Conservation (phyloP, 225 moss, liverwort and hornwort species). For the Neckera pumila region DNA sequence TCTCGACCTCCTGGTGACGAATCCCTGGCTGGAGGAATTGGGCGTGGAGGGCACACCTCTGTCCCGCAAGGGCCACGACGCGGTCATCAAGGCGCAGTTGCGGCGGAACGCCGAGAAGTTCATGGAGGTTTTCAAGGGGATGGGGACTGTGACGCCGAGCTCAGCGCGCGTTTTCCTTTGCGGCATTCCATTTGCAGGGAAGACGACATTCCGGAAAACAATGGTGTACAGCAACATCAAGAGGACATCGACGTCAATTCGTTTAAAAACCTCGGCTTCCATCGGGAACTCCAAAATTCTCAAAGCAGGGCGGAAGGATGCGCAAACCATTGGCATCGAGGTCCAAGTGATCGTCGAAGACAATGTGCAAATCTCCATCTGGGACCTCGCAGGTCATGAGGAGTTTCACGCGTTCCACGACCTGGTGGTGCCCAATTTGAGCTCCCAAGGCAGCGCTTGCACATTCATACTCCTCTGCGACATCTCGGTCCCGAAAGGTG, state of each 20-base stretch:
- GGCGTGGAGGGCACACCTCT: slow-evolving; percentile 48
- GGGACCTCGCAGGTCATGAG: slow-evolving; percentile 62
- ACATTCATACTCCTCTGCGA: slow-evolving; percentile 48
- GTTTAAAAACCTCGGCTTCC: slow-evolving; percentile 28
- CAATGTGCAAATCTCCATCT: slow-evolving; percentile 51
- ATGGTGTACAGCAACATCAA: slow-evolving; percentile 58
- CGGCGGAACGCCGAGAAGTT: slow-evolving; percentile 45
- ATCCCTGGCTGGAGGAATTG: slow-evolving; percentile 48
- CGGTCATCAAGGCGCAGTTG: slow-evolving; percentile 49
- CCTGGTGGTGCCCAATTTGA: slow-evolving; percentile 47
- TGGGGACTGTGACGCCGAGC: slow-evolving; percentile 44
- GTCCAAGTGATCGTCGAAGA: slow-evolving; percentile 53
- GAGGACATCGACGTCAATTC: slow-evolving; percentile 30
- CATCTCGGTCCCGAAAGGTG: slow-evolving; percentile 29
- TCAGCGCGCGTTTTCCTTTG: slow-evolving; percentile 52
- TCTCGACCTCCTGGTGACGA: slow-evolving; percentile 39
- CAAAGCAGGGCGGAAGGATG: slow-evolving; percentile 28
- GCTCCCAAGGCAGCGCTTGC: slow-evolving; percentile 47
- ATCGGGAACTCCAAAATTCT: slow-evolving; percentile 30
- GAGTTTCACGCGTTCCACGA: slow-evolving; percentile 57
- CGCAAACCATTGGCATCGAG: slow-evolving; percentile 44
- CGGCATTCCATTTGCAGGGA: slow-evolving; percentile 55
- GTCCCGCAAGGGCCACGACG: slow-evolving; percentile 46
- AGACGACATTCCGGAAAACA: slow-evolving; percentile 52
- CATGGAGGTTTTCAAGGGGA: slow-evolving; percentile 48